phyloP scores from a whole-genome alignment of 2,329 filamentous ascomycete genomes.

The Epichloe sylvatica region DNA sequence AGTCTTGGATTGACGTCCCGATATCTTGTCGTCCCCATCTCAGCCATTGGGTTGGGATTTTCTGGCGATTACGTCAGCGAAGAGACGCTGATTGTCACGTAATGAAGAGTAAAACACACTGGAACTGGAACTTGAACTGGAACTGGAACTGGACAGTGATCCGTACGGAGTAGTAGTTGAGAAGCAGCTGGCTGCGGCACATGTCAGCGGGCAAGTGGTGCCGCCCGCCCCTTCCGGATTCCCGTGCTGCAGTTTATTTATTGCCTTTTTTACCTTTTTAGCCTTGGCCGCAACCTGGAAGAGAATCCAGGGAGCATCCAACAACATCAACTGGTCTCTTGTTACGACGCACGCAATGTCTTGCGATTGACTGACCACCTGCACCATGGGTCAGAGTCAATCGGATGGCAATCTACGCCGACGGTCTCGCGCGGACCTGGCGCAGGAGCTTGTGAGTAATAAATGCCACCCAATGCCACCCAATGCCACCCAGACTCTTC shows the following conservation, averaged over 20 bases:
- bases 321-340: background rate
- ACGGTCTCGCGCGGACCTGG: constrained; percentile 38
- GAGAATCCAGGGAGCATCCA: background rate
- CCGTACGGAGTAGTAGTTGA: no score
- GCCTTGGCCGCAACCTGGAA: background rate
- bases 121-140: no score
- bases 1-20: no score
- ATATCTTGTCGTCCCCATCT: no score
- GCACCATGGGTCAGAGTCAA: constrained; percentile 37
- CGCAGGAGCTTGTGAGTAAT: constrained; percentile 33
- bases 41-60: no score
- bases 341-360: constrained; percentile 10
- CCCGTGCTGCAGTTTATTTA: background rate
- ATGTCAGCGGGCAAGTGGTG: background rate
- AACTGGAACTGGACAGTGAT: no score
- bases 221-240: background rate
- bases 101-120: no score
- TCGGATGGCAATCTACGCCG: constrained; percentile 31
- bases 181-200: background rate
- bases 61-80: no score
- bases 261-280: no score
- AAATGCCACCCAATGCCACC: background rate
- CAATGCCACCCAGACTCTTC: background rate
- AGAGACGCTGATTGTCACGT: no score
- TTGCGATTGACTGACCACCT: constrained; percentile 6